Evolutionary conservation across 768 basidiomycete genomes (phyloP), one percentile per base, ranked within the genome.

Genomic region (Austroboletus eburneus): DNA sequence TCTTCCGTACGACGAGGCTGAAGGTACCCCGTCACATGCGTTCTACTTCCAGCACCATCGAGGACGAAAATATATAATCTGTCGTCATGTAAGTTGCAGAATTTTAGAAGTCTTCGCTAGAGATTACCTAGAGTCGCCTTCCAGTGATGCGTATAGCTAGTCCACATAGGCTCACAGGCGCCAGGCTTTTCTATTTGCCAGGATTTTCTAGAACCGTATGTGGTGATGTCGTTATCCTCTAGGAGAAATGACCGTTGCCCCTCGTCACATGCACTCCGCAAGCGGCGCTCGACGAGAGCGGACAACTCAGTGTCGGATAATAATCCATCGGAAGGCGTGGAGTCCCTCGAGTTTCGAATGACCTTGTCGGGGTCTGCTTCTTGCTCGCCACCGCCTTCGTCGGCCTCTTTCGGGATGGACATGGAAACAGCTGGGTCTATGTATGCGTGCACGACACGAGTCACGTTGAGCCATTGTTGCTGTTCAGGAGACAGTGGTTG

Each of bases 31-130:
- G 67, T 60, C 32, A 88, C 66, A 21, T 58, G 55, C 30, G 72
- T 62, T 13, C 46, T 56, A 39, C 57, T 56, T 33, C 49, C 41
- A 37, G 56, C 60, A 3, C 77, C 69, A 51, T 82, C 76, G 5
- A 84, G 54, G 41, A 94, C 70, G n/a, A n/a, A 62, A 96, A 92
- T 43, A 98, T 88, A 62, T 97, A 98, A 71, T 96, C 94, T 94
- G 37, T 20, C 23, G 38, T 12, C 29, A 44, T 14, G 2, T 59
- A 20, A 62, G 62, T 45, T 9, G 42, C 14, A 12, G 27, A 1
- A 18, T 17, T 38, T 9, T 8, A 21, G 21, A n/a, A 29, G 35
- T 43, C 22, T 36, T 33, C 9, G 7, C 17, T 9, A 21, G 40
- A 22, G 3, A 60, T 50, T 55, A 87, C 91, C 91, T 60, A 94